Evolutionary conservation across 2,329 filamentous ascomycete genomes (phyloP), one percentile per base, ranked within the genome.

Genomic region (Epichloe festucae): DNA sequence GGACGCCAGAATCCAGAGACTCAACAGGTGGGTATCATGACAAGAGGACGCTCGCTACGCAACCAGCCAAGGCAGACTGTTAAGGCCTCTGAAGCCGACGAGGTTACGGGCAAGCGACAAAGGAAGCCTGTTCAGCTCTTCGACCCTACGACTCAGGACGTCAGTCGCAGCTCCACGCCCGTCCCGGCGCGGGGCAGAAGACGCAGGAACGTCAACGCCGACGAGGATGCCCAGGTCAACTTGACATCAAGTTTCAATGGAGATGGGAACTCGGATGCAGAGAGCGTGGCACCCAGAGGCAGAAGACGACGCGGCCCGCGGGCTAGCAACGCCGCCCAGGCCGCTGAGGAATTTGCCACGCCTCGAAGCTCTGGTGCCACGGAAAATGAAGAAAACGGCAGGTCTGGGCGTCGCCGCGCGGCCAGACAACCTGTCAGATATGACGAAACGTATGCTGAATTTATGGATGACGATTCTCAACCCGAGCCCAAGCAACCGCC

Each of bases 1-100:
- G 78, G 79, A 19, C 70, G 70, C 38, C 81, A 84, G 60, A 78
- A 82, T 53, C 77, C 78, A 1, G 67, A 76, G 38, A 72, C 70
- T 10, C 78, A 82, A 57, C 67, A 69, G 36, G 62, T 60, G 21
- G 77, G 78, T 27, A 68, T 74, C 53, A 72, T 73, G 56, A 78
- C 77, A 46, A 72, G 73, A 15, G 67, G 67, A 4, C 71, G 78
- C 34, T 71, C 78, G 36, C 67, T 81, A 38, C 75, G 78, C 49
- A 78, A 78, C 59, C 74, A 79, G 53, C 76, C 75, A 6, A 75
- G 73, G 61, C 75, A 75, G 57, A 81, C 77, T 3, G 75, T 73
- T 54, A 79, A 79, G 63, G 75, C 77, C n/a, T 74, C 75, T 11
- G 78, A 81, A 58, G 71, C 75, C 15, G 70, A 70, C 1, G 69